Percentiles rank a stretch among this genome's conserved stretches.
phyloP scores from a whole-genome alignment of 306 rosid genomes.

The Casuarina cunninghamiana region DNA sequence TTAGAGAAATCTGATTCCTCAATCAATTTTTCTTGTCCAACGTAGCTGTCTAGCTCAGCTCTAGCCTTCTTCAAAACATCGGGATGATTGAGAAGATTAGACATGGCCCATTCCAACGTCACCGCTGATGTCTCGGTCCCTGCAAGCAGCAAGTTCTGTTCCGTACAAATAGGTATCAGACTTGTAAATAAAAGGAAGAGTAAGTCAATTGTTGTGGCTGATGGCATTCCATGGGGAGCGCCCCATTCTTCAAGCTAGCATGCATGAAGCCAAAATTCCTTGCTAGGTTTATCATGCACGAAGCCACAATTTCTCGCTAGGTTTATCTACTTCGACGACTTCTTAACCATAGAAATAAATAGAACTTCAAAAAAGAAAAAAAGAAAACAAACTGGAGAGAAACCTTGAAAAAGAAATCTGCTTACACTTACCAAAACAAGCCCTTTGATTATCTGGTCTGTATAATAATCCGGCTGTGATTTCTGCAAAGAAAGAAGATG shows the following conservation, averaged over 20 bases:
- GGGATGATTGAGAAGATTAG: conserved; percentile 37
- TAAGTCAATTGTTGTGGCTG: too few relatives aligned
- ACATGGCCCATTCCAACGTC: conserved; percentile 11
- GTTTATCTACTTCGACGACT: too few relatives aligned
- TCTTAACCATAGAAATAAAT: too few relatives aligned
- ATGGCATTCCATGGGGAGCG: too few relatives aligned
- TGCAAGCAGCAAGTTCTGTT: neutral
- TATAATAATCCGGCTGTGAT: conserved; percentile 25
- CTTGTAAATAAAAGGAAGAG: too few relatives aligned
- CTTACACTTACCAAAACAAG: conserved; percentile 16
- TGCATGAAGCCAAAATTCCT: too few relatives aligned
- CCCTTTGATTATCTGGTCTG: conserved; percentile 27
- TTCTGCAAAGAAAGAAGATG: conserved; percentile 26
- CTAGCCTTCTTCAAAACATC: conserved; percentile 25
- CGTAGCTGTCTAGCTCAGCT: conserved; percentile 15
- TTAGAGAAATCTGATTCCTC: conserved; percentile 33
- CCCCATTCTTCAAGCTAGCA: too few relatives aligned
- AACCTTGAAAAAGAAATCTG: too few relatives aligned
- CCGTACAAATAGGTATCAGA: neutral
- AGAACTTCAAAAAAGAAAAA: too few relatives aligned
- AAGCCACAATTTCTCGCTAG: too few relatives aligned
- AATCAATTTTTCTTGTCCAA: conserved; percentile 27
- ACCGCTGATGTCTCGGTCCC: neutral
- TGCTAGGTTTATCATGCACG: too few relatives aligned
- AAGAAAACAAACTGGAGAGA: too few relatives aligned